Percentiles rank a stretch among this genome's conserved stretches.
Evolutionary conservation across 306 rosid genomes (phyloP).

Genomic region (Citrullus mucosospermus): DNA sequence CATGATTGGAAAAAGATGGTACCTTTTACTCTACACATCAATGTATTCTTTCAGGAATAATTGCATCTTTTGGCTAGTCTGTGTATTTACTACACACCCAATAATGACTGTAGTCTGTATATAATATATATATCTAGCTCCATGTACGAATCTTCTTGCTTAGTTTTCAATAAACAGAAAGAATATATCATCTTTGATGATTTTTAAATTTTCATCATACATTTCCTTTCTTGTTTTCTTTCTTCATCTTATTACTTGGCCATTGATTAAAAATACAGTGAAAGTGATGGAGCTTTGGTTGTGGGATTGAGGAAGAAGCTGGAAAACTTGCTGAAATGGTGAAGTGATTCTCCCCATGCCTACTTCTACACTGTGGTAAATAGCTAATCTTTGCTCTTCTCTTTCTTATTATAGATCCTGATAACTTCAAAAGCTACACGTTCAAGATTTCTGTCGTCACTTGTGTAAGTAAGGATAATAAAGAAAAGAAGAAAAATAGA

Average conservation of each 20-base stretch:
- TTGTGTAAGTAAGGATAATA: not conserved
- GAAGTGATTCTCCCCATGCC: conserved; percentile 9
- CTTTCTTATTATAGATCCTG: not conserved
- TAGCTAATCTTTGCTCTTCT: not conserved
- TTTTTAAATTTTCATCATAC: not conserved
- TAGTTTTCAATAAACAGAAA: conserved; percentile 1
- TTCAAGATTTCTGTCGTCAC: conserved; percentile 2
- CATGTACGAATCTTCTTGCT: not conserved
- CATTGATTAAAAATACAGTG: conserved; percentile 1
- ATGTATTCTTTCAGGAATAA: not conserved
- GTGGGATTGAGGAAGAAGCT: not conserved
- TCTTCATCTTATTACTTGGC: not conserved
- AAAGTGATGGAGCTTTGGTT: conserved; percentile 2
- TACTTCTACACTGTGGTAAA: conserved; percentile 2
- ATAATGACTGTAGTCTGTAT: not conserved
- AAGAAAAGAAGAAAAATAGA: not conserved
- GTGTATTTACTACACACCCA: conserved; percentile 2
- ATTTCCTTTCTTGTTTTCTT: not conserved
- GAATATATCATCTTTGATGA: not conserved
- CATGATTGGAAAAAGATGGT: not conserved
- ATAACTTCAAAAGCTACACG: conserved; percentile 1
- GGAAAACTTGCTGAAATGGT: conserved; percentile 9
- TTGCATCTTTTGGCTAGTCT: not conserved
- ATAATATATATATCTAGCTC: not conserved
- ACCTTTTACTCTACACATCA: not conserved